Conservation (phyloP, 2,329 filamentous ascomycete species). For the Polychaeton citri region DNA sequence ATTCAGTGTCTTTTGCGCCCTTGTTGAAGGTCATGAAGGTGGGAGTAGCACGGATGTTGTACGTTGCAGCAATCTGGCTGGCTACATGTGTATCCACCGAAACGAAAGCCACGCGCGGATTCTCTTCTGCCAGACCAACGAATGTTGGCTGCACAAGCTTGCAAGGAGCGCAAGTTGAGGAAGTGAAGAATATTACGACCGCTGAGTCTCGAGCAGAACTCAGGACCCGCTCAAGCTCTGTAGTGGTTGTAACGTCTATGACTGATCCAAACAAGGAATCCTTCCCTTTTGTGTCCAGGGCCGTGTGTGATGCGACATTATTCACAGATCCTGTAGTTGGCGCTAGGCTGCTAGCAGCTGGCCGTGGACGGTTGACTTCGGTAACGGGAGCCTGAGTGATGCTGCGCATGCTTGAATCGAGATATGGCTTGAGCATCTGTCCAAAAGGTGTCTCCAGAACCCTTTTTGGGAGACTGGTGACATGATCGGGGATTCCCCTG, state of each 20-base stretch:
- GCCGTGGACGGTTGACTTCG: conserved; percentile 14
- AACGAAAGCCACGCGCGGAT: conserved; percentile 56
- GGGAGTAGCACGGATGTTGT: conserved; percentile 62
- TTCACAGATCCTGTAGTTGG: neutral
- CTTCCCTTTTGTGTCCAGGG: neutral
- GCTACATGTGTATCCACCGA: conserved; percentile 68
- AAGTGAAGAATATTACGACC: conserved; percentile 85
- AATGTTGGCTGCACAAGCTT: conserved; percentile 71
- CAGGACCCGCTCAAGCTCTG: conserved; percentile 49
- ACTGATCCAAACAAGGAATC: conserved; percentile 37
- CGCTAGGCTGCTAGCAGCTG: conserved; percentile 3
- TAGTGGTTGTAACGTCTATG: conserved; percentile 44
- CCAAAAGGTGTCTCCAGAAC: conserved; percentile 81
- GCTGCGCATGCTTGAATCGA: conserved; percentile 50
- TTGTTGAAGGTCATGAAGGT: conserved; percentile 78
- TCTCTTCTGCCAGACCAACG: conserved; percentile 63
- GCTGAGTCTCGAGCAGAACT: conserved; percentile 49
- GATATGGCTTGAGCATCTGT: conserved; percentile 69
- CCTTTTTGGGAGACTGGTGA: conserved; percentile 69
- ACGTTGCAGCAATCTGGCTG: conserved; percentile 46
- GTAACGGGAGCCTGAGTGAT: conserved; percentile 46
- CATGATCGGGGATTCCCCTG: conserved; percentile 75
- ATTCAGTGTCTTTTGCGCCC: conserved; percentile 63
- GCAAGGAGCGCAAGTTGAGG: conserved; percentile 73
- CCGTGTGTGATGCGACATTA: neutral